Evolutionary conservation across 2,329 filamentous ascomycete species (phyloP).

Genomic region (Bipolaris oryzae): DNA sequence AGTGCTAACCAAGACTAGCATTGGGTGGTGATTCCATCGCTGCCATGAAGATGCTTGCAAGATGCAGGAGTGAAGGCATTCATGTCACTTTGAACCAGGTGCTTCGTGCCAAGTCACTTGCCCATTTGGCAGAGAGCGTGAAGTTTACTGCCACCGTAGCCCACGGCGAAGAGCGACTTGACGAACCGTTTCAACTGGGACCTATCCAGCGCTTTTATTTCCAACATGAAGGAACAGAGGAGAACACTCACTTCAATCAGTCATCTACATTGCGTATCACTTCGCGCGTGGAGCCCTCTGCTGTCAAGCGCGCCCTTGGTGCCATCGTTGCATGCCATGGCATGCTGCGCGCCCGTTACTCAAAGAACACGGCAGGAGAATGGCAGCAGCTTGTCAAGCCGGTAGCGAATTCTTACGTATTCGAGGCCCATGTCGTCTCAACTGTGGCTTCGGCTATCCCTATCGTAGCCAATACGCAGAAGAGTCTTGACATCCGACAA

Average conservation of each 20-base stretch:
- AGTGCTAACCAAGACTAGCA: slow-evolving; percentile 1
- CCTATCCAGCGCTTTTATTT: slow-evolving; percentile 56
- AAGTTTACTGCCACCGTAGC: slow-evolving; percentile 10
- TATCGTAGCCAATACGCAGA: slow-evolving; percentile 31
- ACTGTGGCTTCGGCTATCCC: slow-evolving; percentile 13
- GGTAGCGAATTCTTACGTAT: slow-evolving; percentile 24
- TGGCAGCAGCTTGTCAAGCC: slow-evolving; percentile 34
- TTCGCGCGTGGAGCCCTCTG: slow-evolving; percentile 24
- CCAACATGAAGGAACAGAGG: slow-evolving; percentile 34
- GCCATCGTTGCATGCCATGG: slow-evolving; percentile 38
- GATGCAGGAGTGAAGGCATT: slow-evolving; percentile 40
- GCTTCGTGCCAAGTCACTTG: slow-evolving; percentile 40
- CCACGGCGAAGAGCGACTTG: slow-evolving; percentile 25
- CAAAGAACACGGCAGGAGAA: slow-evolving; percentile 13
- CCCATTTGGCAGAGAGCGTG: slow-evolving; percentile 34
- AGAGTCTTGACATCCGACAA: slow-evolving; percentile 34
- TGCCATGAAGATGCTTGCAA: slow-evolving; percentile 42
- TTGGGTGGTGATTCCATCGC: slow-evolving; percentile 44
- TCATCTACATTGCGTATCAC: slow-evolving; percentile 51
- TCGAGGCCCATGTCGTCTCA: slow-evolving; percentile 22
- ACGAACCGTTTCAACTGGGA: slow-evolving; percentile 50
- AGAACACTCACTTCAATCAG: slow-evolving; percentile 53
- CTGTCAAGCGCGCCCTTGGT: slow-evolving; percentile 34
- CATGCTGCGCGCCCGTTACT: slow-evolving; percentile 45
- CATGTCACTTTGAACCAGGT: slow-evolving; percentile 41